Conservation (phyloP, 1,139 yeast genomes). For the Suhomyces kunorum region DNA sequence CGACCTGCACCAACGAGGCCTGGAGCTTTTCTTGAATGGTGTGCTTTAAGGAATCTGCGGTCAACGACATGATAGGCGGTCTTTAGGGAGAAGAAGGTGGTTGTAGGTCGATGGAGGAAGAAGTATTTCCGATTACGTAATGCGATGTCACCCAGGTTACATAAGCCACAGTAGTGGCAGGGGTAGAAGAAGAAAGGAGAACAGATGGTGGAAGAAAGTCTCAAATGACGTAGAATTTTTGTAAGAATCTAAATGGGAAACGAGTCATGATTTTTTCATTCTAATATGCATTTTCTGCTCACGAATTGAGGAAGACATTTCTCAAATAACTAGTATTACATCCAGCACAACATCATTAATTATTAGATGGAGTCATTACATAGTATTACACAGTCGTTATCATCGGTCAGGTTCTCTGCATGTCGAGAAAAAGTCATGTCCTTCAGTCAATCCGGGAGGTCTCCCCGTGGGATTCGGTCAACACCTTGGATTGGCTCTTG, state of each 20-base stretch:
- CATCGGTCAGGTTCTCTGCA: too few species aligned
- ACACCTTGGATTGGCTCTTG: conserved; percentile 37
- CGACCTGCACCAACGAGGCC: conserved; percentile 61
- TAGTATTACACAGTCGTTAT: conserved; percentile 5
- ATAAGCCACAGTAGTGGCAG: too few species aligned
- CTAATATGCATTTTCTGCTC: too few species aligned
- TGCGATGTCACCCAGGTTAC: not conserved
- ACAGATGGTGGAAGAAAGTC: not conserved
- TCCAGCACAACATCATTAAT: not conserved
- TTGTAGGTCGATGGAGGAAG: not conserved
- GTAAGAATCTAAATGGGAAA: too few species aligned
- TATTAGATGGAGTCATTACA: conserved; percentile 4
- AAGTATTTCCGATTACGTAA: not conserved
- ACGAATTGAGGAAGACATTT: too few species aligned
- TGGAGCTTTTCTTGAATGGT: conserved; percentile 52
- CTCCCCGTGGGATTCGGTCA: conserved; percentile 33
- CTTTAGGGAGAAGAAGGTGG: not conserved
- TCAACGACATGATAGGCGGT: conserved; percentile 35
- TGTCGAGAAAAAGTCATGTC: too few species aligned
- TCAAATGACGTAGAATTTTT: too few species aligned
- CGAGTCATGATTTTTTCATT: too few species aligned
- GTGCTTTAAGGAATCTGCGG: conserved; percentile 47
- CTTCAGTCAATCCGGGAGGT: conserved; percentile 17
- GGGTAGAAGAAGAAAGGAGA: too few species aligned
- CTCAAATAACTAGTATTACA: not conserved